These are phyloP conservation scores for Xylogone sp. DNA, from an alignment of 2,329 filamentous ascomycete genomes.

Conservation along the genomic window DNA sequence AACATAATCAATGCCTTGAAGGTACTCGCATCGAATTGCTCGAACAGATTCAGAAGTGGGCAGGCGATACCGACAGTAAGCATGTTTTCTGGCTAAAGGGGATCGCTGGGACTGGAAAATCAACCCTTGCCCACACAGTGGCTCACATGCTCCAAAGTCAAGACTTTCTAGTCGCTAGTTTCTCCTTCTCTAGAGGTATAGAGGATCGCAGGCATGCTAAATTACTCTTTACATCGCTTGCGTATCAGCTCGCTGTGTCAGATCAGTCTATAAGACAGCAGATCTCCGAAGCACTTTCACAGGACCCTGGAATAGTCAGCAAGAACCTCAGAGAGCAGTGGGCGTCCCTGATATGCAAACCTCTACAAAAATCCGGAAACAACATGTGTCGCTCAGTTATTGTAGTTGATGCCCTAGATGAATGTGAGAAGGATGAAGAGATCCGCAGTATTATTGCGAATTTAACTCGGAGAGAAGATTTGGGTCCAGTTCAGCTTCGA, in stretches of 20 bases:
- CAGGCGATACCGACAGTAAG: slow-evolving; percentile 2
- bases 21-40: slow-evolving; percentile 1
- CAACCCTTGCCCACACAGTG: slow-evolving; percentile 9
- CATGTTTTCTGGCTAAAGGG: slow-evolving; percentile 31
- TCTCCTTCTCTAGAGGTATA: slow-evolving; percentile 1
- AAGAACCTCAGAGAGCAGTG: slow-evolving; percentile 27
- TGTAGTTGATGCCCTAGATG: slow-evolving; percentile 7
- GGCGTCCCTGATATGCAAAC: slow-evolving; percentile 33
- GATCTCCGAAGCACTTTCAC: no score
- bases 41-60: slow-evolving; percentile 2
- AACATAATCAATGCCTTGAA: slow-evolving; percentile 1
- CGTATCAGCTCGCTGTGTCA: background rate
- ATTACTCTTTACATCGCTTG: slow-evolving; percentile 2
- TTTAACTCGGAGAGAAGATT: no score
- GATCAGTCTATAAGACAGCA: no score
- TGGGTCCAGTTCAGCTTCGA: slow-evolving; percentile 22
- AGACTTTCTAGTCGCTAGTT: background rate
- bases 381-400: slow-evolving; percentile 1
- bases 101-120: slow-evolving; percentile 19
- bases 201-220: background rate
- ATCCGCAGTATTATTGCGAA: no score
- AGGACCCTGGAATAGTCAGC: no score
- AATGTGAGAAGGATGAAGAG: slow-evolving; percentile 1
- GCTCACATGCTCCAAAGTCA: background rate
- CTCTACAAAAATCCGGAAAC: slow-evolving; percentile 20